Percentiles rank a stretch among this genome's conserved stretches.
Evolutionary conservation across 1,139 yeast species (phyloP).

Genomic region (Kodamaea anthophila): DNA sequence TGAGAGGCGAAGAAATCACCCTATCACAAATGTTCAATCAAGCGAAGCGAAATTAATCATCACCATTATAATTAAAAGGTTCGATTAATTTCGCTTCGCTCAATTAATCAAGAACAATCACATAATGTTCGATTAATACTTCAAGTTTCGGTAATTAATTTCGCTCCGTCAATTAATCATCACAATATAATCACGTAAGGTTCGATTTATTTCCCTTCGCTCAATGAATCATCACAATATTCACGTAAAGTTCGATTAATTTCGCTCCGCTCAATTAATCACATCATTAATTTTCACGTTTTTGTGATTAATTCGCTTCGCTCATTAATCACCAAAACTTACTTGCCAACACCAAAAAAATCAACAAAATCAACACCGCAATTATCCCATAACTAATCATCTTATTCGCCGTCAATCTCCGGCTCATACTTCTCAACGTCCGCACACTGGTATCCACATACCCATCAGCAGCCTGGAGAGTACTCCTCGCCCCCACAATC

Average conservation of each 20-base stretch:
- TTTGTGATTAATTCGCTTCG: neutral
- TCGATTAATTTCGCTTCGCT: neutral
- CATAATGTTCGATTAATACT: too few relatives aligned
- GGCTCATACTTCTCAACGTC: conserved; percentile 86
- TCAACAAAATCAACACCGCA: conserved; percentile 76
- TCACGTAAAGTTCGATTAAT: neutral
- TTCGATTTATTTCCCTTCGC: too few relatives aligned
- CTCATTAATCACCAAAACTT: conserved; percentile 54
- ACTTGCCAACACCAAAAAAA: conserved; percentile 78
- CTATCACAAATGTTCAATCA: too few relatives aligned
- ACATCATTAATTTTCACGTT: neutral
- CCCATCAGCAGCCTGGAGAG: conserved; percentile 83
- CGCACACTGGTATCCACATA: conserved; percentile 87
- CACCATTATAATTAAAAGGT: neutral
- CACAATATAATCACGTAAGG: conserved; percentile 18
- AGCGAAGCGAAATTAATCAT: too few relatives aligned
- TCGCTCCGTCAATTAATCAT: too few relatives aligned
- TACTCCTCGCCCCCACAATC: conserved; percentile 73
- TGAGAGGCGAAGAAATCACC: too few relatives aligned
- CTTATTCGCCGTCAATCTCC: conserved; percentile 92
- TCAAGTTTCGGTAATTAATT: neutral
- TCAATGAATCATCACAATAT: neutral
- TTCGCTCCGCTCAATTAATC: neutral
- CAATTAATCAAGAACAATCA: too few relatives aligned
- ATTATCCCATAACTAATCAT: conserved; percentile 93